Base-by-base conservation (phyloP, 2,329 filamentous ascomycete species). In the Monilinia fructigena region DNA sequence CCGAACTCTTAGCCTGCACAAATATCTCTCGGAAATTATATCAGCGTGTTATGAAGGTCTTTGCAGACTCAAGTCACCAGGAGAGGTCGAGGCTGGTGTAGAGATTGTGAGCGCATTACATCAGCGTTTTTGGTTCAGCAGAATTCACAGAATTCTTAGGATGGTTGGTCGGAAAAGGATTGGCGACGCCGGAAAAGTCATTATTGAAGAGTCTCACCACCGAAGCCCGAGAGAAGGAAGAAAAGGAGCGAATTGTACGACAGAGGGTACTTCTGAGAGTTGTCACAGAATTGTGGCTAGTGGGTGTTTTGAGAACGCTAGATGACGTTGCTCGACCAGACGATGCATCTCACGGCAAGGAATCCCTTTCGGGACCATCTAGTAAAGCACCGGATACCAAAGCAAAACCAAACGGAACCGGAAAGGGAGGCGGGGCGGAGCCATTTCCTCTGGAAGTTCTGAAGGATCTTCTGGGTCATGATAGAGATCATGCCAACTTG, bases 361-460 rank as follows among this genome's bases (percentile, higher is more conserved):
- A 82, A 77, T 74, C 74, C 23, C 70, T 76, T 23, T 70, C 72
- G 28, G 69, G 67, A 40, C 81, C 81, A 2, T 81, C 85, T 52
- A 81, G 84, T 47, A 96, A 93, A 77, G 79, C 83, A 8, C 85
- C 81, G 56, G 86, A 85, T 72, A 78, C 79, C 69, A 90, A 82
- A 81, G 82, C 80, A 72, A 85, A 85, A 68, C 75, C 82, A 12
- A 76, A 79, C 50, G 82, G 83, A 31, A 78, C 80, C 63, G 86
- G 87, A 67, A 86, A 87, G 70, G 83, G 85, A 38, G 86, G 84
- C 52, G 88, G 90, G 68, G 85, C 92, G 2, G 95, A 99, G 70
- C 95, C 95, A 0, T 98, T 99, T 72, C 96, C 96, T 4, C 82
- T 99, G 26, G 95, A 99, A 77, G 94, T 98, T n/a, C 81, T 99